Percentiles rank a stretch among this genome's conserved stretches.
These are phyloP conservation scores for Sclerotinia sclerotiorum DNA, from an alignment of 2,329 filamentous ascomycete genomes.

Conservation along the genomic window DNA sequence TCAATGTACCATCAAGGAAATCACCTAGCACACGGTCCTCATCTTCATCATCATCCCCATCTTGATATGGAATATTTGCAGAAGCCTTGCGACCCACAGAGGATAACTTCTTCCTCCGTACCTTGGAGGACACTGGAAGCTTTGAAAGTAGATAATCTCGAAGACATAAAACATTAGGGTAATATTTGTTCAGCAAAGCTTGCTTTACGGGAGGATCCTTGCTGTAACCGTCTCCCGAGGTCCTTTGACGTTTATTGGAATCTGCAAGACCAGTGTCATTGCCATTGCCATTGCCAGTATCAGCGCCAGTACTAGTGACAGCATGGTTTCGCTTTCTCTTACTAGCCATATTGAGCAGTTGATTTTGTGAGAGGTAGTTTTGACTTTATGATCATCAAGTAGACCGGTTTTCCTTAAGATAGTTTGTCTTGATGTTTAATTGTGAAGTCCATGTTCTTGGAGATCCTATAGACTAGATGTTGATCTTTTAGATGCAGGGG, in stretches of 20 bases:
- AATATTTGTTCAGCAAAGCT: conserved; percentile 68
- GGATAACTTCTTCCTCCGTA: conserved; percentile 54
- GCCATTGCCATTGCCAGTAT: background rate
- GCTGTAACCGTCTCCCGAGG: conserved; percentile 19
- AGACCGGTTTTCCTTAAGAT: background rate
- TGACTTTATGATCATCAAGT: background rate
- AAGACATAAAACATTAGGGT: conserved; percentile 63
- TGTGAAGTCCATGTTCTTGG: background rate
- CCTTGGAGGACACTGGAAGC: conserved; percentile 65
- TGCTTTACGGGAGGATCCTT: conserved; percentile 47
- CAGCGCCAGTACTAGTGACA: conserved; percentile 1
- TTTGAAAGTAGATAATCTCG: conserved; percentile 67
- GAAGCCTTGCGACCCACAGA: conserved; percentile 39
- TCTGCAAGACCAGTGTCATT: conserved; percentile 26
- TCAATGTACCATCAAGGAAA: conserved; percentile 39
- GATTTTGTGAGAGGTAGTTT: background rate
- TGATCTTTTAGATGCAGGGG: background rate
- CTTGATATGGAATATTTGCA: background rate
- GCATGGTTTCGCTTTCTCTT: conserved; percentile 43
- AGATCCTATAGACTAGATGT: conserved; percentile 1
- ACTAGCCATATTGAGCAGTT: conserved; percentile 2
- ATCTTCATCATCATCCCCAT: conserved; percentile 2
- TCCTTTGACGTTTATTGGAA: conserved; percentile 37
- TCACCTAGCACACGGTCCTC: conserved; percentile 24
- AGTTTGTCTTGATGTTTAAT: background rate